Evolutionary conservation across 805 yeast species (phyloP).

Genomic region (Ogataea zsoltii): DNA sequence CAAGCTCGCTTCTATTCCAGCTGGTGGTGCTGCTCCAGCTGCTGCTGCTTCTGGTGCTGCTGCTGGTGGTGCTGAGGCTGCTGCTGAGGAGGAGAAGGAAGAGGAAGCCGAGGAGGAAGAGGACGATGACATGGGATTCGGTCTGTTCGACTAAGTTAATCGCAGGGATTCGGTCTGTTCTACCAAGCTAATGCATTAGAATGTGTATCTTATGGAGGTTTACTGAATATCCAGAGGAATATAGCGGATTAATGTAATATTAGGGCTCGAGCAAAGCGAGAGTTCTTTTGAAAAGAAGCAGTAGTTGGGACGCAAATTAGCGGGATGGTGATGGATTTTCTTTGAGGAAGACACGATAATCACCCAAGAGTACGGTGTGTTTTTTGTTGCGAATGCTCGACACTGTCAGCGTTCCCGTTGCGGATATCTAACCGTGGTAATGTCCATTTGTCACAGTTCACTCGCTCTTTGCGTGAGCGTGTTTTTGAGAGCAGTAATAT

Average conservation of each 20-base stretch:
- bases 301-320: too few relatives aligned
- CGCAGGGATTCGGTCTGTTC: slow-evolving; percentile 55
- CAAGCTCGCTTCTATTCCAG: slow-evolving; percentile 96
- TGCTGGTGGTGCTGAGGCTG: slow-evolving; percentile 70
- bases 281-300: too few relatives aligned
- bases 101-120: slow-evolving; percentile 60
- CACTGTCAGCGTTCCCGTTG: too few relatives aligned
- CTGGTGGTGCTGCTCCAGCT: slow-evolving; percentile 96
- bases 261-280: too few relatives aligned
- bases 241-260: slow-evolving; percentile 10
- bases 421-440: background rate
- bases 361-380: too few relatives aligned
- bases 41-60: slow-evolving; percentile 70
- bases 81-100: slow-evolving; percentile 69
- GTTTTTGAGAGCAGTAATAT: background rate
- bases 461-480: background rate
- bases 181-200: slow-evolving; percentile 28
- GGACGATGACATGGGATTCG: slow-evolving; percentile 79
- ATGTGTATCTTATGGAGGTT: background rate
- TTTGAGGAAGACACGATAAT: too few relatives aligned
- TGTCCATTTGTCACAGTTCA: slow-evolving; percentile 2
- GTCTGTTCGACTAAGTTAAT: slow-evolving; percentile 38
- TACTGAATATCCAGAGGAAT: background rate
- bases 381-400: too few relatives aligned
- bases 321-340: too few relatives aligned